Percentiles rank a stretch among this genome's conserved stretches.
These are phyloP conservation scores for Cicer yamashitae DNA, from an alignment of 306 rosid genomes.

Conservation along the genomic window DNA sequence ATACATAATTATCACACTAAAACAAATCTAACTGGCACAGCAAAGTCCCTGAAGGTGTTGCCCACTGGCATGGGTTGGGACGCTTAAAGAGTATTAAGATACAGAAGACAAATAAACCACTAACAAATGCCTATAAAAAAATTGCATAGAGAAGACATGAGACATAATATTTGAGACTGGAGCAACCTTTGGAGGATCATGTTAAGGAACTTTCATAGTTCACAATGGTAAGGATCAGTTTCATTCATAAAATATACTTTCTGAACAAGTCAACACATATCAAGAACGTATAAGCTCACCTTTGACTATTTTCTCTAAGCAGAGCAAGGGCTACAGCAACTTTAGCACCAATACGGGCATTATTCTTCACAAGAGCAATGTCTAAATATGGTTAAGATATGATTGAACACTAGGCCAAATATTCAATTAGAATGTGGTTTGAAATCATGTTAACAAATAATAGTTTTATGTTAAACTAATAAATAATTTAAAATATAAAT, in stretches of 20 bases:
- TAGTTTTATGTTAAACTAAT: background rate
- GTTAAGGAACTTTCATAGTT: slow-evolving; percentile 16
- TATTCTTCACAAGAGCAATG: slow-evolving; percentile 96
- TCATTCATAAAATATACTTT: background rate
- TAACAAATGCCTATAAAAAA: too few relatives aligned
- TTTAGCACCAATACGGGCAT: slow-evolving; percentile 77
- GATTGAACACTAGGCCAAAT: slow-evolving; percentile 20
- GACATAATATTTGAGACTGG: background rate
- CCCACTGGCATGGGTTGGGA: too few relatives aligned
- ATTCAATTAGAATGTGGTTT: slow-evolving; percentile 14
- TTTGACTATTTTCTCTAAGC: slow-evolving; percentile 53
- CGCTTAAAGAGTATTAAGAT: too few relatives aligned
- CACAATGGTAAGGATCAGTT: slow-evolving; percentile 21
- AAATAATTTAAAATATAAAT: slow-evolving; percentile 12
- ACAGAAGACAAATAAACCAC: too few relatives aligned
- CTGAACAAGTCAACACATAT: slow-evolving; percentile 8
- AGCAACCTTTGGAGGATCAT: background rate
- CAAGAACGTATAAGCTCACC: slow-evolving; percentile 38
- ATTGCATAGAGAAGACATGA: background rate
- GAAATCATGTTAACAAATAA: slow-evolving; percentile 24
- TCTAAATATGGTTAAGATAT: slow-evolving; percentile 66
- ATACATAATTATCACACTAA: slow-evolving; percentile 4
- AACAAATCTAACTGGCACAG: slow-evolving; percentile 18
- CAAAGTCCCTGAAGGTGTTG: too few relatives aligned
- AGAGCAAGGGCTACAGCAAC: slow-evolving; percentile 74